Conservation (phyloP, 1,139 yeast genomes). For the Pichia norvegensis region DNA sequence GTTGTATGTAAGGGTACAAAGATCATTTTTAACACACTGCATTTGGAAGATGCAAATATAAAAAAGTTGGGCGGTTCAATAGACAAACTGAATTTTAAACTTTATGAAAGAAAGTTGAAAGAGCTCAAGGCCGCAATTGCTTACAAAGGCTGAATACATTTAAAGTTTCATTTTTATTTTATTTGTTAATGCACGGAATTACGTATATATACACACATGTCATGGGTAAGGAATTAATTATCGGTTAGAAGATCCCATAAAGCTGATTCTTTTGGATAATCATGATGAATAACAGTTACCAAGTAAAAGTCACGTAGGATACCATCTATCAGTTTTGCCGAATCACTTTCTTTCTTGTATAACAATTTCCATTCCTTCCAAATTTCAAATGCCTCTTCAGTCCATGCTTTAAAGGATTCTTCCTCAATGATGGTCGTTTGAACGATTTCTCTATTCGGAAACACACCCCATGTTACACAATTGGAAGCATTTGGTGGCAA, state of each 20-base stretch:
- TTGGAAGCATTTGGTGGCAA: constrained; percentile 43
- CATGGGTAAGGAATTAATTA: neutral
- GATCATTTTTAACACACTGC: constrained; percentile 21
- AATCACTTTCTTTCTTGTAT: constrained; percentile 48
- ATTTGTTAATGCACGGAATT: neutral
- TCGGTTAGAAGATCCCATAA: constrained; percentile 63
- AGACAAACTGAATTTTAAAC: constrained; percentile 27
- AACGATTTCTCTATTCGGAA: constrained; percentile 76
- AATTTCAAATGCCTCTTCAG: constrained; percentile 84
- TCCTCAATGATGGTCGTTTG: constrained; percentile 86
- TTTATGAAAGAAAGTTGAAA: constrained; percentile 25
- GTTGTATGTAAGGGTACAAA: constrained; percentile 24
- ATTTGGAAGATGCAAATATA: constrained; percentile 20
- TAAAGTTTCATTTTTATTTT: no score
- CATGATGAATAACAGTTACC: constrained; percentile 82
- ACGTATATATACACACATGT: neutral
- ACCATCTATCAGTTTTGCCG: constrained; percentile 53
- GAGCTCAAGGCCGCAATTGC: constrained; percentile 21
- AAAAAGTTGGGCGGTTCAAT: constrained; percentile 31
- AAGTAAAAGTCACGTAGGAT: constrained; percentile 60
- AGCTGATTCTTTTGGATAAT: constrained; percentile 64
- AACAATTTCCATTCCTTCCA: constrained; percentile 91
- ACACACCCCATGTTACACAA: constrained; percentile 96
- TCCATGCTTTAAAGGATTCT: constrained; percentile 88
- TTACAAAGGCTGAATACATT: constrained; percentile 13